Conservation (phyloP, 257 asterid species). For the Primulina tabacum region DNA sequence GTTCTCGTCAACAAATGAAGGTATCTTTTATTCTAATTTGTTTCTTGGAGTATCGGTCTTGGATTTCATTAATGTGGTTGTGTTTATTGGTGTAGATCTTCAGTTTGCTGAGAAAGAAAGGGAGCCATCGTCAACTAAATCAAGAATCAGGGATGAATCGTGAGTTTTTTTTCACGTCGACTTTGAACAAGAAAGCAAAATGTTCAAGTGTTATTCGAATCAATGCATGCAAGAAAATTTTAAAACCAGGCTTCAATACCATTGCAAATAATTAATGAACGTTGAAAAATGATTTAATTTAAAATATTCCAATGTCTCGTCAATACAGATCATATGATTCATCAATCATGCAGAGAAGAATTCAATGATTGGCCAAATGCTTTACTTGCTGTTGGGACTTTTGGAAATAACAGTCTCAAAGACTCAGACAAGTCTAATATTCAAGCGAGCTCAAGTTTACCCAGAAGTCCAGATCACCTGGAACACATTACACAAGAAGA, state of each 20-base stretch:
- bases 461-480: conserved; percentile 21
- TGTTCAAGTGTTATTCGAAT: not conserved
- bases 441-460: conserved; percentile 8
- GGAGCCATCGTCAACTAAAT: conserved; percentile 23
- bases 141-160: conserved; percentile 29
- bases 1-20: conserved; percentile 45
- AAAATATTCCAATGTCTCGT: not conserved
- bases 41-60: not conserved
- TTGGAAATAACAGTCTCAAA: conserved; percentile 47
- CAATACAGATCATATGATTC: conserved; percentile 25
- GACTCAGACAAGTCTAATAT: conserved; percentile 21
- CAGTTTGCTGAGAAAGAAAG: conserved; percentile 63
- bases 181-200: not conserved
- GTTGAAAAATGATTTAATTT: not conserved
- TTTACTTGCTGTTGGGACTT: conserved; percentile 78
- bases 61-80: not conserved
- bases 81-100: conserved; percentile 50
- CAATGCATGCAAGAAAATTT: conserved; percentile 6
- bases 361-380: conserved; percentile 74
- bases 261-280: not conserved
- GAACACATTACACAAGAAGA: conserved; percentile 30
- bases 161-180: conserved; percentile 29
- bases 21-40: conserved; percentile 28
- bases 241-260: not conserved
- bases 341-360: conserved; percentile 52